Evolutionary conservation across 495 filamentous ascomycete genomes (phyloP).

Genomic region (Tuber umbilicatum): DNA sequence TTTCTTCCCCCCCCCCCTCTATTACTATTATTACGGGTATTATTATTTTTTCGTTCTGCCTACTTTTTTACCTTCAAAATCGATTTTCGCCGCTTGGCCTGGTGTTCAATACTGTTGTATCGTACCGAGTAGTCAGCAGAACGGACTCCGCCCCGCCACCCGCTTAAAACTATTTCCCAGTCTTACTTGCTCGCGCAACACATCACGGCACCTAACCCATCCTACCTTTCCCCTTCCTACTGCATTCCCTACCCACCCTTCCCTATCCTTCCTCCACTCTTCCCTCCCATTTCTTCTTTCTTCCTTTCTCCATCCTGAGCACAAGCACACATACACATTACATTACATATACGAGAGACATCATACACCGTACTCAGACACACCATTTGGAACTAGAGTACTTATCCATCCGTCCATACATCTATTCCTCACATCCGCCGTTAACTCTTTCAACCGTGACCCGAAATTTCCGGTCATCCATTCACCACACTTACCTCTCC

Average conservation of each 20-base stretch:
- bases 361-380: background rate
- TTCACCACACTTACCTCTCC: background rate
- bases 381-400: conserved; percentile 4
- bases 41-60: background rate
- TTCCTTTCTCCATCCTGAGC: conserved; percentile 14
- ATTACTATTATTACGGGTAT: background rate
- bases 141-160: conserved; percentile 36
- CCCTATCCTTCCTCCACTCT: conserved; percentile 6
- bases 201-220: background rate
- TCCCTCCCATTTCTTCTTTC: conserved; percentile 24
- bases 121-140: conserved; percentile 32
- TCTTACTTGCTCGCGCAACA: conserved; percentile 20
- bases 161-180: conserved; percentile 38
- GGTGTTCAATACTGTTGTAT: background rate
- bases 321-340: conserved; percentile 15
- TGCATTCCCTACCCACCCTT: background rate
- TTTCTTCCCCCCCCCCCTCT: background rate
- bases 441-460: background rate
- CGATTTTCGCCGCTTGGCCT: background rate
- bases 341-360: conserved; percentile 7
- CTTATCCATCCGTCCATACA: conserved; percentile 3
- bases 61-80: background rate
- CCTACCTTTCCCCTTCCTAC: background rate
- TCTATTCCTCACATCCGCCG: conserved; percentile 1
- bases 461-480: conserved; percentile 2